Evolutionary conservation across 345 rosid genomes (phyloP).

Genomic region (Arabidopsis arenosa): DNA sequence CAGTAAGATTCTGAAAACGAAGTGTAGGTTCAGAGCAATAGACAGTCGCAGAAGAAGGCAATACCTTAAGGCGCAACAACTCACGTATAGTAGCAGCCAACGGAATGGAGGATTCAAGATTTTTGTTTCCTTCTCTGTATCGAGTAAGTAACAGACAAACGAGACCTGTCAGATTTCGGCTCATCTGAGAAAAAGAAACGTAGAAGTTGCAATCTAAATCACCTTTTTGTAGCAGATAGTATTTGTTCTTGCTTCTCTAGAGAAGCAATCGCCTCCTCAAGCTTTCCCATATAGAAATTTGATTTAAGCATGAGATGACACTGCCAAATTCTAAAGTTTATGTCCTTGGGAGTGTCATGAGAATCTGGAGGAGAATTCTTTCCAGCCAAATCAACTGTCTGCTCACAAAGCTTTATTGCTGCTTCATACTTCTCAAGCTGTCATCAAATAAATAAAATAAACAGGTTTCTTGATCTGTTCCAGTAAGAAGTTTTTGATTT

Average conservation of each 20-base stretch:
- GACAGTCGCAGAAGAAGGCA: slow-evolving; percentile 13
- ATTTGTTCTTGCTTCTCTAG: slow-evolving; percentile 70
- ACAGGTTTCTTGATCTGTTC: not conserved
- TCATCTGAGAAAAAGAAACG: slow-evolving; percentile 11
- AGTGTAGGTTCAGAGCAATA: slow-evolving; percentile 25
- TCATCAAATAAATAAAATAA: slow-evolving; percentile 42
- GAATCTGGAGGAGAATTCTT: slow-evolving; percentile 61
- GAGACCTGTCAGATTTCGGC: slow-evolving; percentile 28
- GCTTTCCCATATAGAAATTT: slow-evolving; percentile 81
- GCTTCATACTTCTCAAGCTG: slow-evolving; percentile 91
- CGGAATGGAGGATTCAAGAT: slow-evolving; percentile 62
- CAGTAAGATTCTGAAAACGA: slow-evolving; percentile 21
- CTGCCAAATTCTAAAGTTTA: slow-evolving; percentile 69
- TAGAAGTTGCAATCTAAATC: slow-evolving; percentile 20
- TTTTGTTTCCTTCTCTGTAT: slow-evolving; percentile 53
- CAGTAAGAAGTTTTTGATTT: slow-evolving; percentile 1
- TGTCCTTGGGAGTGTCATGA: slow-evolving; percentile 50
- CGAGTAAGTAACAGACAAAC: slow-evolving; percentile 14
- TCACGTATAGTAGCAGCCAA: slow-evolving; percentile 67
- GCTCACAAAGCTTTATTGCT: slow-evolving; percentile 80
- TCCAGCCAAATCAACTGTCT: slow-evolving; percentile 74
- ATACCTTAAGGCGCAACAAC: slow-evolving; percentile 83
- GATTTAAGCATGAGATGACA: slow-evolving; percentile 69
- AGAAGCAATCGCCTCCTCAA: slow-evolving; percentile 79
- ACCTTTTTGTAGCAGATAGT: slow-evolving; percentile 56